These are phyloP conservation scores for Pyrus hybrid DNA, from an alignment of 331 rosid species.

Conservation along the genomic window DNA sequence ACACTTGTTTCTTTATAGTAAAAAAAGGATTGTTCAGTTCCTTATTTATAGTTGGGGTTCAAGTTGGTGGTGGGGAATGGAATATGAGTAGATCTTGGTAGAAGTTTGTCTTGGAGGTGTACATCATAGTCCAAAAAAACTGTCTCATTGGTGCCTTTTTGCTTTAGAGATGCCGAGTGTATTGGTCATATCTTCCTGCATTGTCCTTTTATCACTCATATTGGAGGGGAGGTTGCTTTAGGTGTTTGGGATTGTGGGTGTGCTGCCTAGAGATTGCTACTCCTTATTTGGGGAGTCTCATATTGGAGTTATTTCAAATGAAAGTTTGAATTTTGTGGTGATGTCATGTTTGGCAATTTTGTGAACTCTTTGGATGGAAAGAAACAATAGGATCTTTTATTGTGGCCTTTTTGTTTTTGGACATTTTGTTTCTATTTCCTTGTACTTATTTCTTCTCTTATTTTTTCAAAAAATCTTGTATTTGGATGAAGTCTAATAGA, in stretches of 20 bases:
- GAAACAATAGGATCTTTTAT: background rate
- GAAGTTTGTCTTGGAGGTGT: background rate
- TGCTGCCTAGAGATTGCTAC: background rate
- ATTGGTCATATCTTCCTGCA: background rate
- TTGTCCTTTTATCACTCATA: background rate
- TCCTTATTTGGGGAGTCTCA: background rate
- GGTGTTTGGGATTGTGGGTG: background rate
- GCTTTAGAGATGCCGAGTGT: background rate
- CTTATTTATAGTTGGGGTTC: no score
- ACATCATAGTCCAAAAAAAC: background rate
- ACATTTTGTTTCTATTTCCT: background rate
- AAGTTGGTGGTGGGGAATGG: background rate
- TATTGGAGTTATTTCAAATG: background rate
- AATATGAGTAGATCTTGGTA: background rate
- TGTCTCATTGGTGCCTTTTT: background rate
- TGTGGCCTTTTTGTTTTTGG: background rate
- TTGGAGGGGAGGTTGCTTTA: background rate
- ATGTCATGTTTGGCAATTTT: background rate
- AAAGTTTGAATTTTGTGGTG: background rate
- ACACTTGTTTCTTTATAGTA: no score
- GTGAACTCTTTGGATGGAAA: background rate
- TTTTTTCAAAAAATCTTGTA: background rate
- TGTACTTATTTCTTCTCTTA: background rate
- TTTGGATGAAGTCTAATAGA: background rate
- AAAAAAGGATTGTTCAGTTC: no score